A percentile compares a stretch with the other conserved stretches of the same genome.
Evolutionary conservation across 805 yeast genomes (phyloP).

Genomic region (Ogataea polymorpha): DNA sequence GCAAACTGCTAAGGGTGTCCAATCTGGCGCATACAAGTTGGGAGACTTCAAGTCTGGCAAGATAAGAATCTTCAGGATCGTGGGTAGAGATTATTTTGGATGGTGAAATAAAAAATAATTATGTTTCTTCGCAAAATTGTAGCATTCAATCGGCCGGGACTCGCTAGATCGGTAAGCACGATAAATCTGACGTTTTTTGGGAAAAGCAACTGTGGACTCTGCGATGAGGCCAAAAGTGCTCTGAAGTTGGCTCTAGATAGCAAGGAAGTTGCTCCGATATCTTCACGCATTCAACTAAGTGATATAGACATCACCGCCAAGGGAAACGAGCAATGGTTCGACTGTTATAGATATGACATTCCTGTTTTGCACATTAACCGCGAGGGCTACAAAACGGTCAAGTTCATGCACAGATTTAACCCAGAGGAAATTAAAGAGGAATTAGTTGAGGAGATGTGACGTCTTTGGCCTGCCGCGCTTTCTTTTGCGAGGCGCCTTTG

Average conservation of each 20-base stretch:
- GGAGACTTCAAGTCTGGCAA: slow-evolving; percentile 76
- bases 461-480: background rate
- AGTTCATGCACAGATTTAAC: slow-evolving; percentile 67
- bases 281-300: slow-evolving; percentile 34
- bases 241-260: slow-evolving; percentile 41
- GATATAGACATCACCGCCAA: slow-evolving; percentile 58
- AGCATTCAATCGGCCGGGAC: background rate
- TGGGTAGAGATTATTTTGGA: slow-evolving; percentile 67
- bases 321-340: slow-evolving; percentile 63
- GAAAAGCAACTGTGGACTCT: slow-evolving; percentile 65
- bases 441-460: slow-evolving; percentile 36
- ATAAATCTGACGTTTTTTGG: slow-evolving; percentile 56
- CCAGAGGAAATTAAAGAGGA: slow-evolving; percentile 53
- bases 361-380: slow-evolving; percentile 73
- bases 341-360: slow-evolving; percentile 67
- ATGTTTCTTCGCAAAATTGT: slow-evolving; percentile 1
- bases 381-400: slow-evolving; percentile 44
- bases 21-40: slow-evolving; percentile 60
- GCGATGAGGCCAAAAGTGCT: slow-evolving; percentile 59
- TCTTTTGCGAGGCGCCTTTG: background rate
- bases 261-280: slow-evolving; percentile 13
- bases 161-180: background rate
- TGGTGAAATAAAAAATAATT: slow-evolving; percentile 45
- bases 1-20: slow-evolving; percentile 49
- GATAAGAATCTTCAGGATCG: slow-evolving; percentile 73